Percentiles rank a stretch among this genome's conserved stretches.
phyloP scores from a whole-genome alignment of 768 basidiomycete genomes.

The Mycena belliarum region DNA sequence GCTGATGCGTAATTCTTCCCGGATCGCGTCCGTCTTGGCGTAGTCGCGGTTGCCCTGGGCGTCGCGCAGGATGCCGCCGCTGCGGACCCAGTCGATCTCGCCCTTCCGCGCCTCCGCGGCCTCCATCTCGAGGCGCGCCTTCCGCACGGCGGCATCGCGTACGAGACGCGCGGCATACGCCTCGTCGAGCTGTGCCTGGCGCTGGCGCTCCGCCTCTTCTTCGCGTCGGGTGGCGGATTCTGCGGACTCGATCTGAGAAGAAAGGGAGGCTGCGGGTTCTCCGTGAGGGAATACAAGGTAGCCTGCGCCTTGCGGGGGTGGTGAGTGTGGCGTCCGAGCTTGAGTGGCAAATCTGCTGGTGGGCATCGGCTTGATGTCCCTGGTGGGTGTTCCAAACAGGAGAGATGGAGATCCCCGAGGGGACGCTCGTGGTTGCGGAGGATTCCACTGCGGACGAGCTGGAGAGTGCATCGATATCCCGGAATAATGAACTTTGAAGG shows the following conservation, averaged over 20 bases:
- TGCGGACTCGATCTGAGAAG: neutral
- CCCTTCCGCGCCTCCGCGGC: slow-evolving; percentile 45
- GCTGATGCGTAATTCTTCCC: slow-evolving; percentile 46
- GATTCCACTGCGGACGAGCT: neutral
- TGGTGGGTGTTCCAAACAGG: slow-evolving; percentile 8
- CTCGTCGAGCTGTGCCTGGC: slow-evolving; percentile 14
- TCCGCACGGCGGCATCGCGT: slow-evolving; percentile 18
- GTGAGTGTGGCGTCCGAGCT: neutral
- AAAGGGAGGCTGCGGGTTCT: neutral
- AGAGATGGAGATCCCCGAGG: neutral
- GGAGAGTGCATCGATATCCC: neutral
- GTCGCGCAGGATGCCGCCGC: slow-evolving; percentile 57
- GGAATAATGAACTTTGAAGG: too few species aligned
- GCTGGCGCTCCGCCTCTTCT: slow-evolving; percentile 13
- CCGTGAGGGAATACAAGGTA: slow-evolving; percentile 21
- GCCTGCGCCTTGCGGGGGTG: slow-evolving; percentile 6
- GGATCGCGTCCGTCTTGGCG: slow-evolving; percentile 49
- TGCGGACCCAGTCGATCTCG: slow-evolving; percentile 62
- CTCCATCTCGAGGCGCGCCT: slow-evolving; percentile 31
- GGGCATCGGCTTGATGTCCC: slow-evolving; percentile 13
- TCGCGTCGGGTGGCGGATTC: slow-evolving; percentile 1
- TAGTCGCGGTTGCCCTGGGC: slow-evolving; percentile 48
- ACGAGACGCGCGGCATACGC: slow-evolving; percentile 16
- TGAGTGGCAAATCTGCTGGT: slow-evolving; percentile 7
- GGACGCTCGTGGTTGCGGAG: neutral